A percentile compares a stretch with the other conserved stretches of the same genome.
phyloP scores from a whole-genome alignment of 495 filamentous ascomycete species.

The Aspergillus homomorphus region DNA sequence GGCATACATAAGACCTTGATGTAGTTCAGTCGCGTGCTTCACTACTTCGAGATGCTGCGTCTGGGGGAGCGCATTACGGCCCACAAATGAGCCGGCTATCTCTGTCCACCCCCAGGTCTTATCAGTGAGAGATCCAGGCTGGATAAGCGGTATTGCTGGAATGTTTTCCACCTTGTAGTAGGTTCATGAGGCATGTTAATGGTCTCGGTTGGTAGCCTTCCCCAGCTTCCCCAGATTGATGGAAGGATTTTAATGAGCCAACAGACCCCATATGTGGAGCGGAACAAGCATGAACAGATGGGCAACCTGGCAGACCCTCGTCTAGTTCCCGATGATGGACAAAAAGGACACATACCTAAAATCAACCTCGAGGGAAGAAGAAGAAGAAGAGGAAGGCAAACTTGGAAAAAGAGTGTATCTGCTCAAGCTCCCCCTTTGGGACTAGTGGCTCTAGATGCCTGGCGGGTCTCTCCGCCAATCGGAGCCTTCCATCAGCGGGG shows the following conservation, averaged over 20 bases:
- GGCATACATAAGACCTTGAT: background rate
- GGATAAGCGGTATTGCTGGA: background rate
- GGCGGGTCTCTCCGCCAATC: slow-evolving; percentile 1
- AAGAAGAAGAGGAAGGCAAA: background rate
- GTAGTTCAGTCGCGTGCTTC: background rate
- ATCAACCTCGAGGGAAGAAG: background rate
- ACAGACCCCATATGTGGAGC: background rate
- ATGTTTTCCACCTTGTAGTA: background rate
- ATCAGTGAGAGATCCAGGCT: background rate
- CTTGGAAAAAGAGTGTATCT: slow-evolving; percentile 18
- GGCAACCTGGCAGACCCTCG: too few species aligned
- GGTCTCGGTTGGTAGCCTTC: background rate
- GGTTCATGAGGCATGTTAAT: background rate
- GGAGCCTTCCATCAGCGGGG: background rate
- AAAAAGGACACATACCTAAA: background rate
- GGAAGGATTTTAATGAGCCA: background rate
- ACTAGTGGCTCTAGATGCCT: slow-evolving; percentile 19
- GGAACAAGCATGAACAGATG: background rate
- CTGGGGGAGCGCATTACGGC: background rate
- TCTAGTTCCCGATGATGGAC: too few species aligned
- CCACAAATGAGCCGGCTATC: background rate
- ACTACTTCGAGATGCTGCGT: background rate
- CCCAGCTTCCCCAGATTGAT: background rate
- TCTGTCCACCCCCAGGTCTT: too few species aligned
- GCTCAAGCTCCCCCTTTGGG: slow-evolving; percentile 41